Evolutionary conservation across 768 basidiomycete genomes (phyloP).

Genomic region (Crassisporium funariophilum): DNA sequence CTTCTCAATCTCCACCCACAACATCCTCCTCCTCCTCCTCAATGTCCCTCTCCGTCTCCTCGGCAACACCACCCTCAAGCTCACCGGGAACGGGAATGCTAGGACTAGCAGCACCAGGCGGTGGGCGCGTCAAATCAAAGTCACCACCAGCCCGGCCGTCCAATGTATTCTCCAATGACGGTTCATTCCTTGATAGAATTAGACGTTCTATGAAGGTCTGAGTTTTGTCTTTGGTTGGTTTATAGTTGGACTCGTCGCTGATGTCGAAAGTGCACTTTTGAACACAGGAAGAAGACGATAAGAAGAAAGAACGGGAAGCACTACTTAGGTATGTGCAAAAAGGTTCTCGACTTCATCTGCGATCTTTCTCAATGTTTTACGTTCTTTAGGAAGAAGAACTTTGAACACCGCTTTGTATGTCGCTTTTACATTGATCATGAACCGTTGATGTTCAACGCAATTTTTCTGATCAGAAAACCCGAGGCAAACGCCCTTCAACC

Average conservation of each 20-base stretch:
- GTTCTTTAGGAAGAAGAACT: slow-evolving; percentile 53
- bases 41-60: too few species aligned
- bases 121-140: too few species aligned
- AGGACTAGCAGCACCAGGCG: too few species aligned
- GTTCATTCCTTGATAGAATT: slow-evolving; percentile 67
- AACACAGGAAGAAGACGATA: slow-evolving; percentile 60
- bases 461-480: slow-evolving; percentile 49
- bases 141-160: slow-evolving; percentile 26
- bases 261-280: slow-evolving; percentile 8
- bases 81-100: too few species aligned
- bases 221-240: background rate
- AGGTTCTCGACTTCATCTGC: slow-evolving; percentile 2
- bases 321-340: slow-evolving; percentile 45
- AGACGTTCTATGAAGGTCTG: slow-evolving; percentile 58
- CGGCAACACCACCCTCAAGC: too few species aligned
- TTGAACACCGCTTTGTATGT: slow-evolving; percentile 65
- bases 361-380: slow-evolving; percentile 4
- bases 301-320: slow-evolving; percentile 53
- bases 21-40: too few species aligned
- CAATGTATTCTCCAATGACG: slow-evolving; percentile 72
- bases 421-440: background rate
- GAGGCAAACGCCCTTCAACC: slow-evolving; percentile 57
- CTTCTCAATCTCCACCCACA: too few species aligned
- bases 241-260: background rate
- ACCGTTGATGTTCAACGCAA: background rate